Conservation (phyloP, 306 rosid genomes). For the Canavalia gladiata region DNA sequence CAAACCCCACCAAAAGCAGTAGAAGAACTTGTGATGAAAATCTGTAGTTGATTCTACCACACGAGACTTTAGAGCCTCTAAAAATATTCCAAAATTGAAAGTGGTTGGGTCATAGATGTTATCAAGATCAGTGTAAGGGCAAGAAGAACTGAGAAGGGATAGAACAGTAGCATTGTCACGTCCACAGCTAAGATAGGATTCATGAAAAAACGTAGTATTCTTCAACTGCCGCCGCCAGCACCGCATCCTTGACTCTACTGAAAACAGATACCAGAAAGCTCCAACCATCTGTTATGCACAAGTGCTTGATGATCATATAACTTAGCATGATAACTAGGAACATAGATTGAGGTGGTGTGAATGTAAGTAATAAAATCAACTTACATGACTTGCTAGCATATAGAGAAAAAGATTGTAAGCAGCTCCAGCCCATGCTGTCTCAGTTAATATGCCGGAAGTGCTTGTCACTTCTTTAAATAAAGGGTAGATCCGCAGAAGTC, state of each 20-base stretch:
- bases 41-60: conserved; percentile 48
- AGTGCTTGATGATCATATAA: conserved; percentile 33
- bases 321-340: conserved; percentile 10
- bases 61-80: conserved; percentile 61
- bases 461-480: conserved; percentile 77
- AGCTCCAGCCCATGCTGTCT: conserved; percentile 95
- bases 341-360: background rate
- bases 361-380: conserved; percentile 42
- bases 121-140: conserved; percentile 54
- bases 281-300: conserved; percentile 70
- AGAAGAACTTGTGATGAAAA: conserved; percentile 69
- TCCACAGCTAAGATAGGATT: conserved; percentile 50
- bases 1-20: conserved; percentile 98
- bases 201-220: background rate
- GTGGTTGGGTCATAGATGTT: conserved; percentile 6
- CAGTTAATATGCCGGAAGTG: conserved; percentile 82
- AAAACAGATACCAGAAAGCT: conserved; percentile 87
- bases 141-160: conserved; percentile 39
- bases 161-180: accelerated
- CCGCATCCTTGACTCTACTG: conserved; percentile 65
- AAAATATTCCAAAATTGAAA: conserved; percentile 77
- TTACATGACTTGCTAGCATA: conserved; percentile 92
- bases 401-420: conserved; percentile 84
- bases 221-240: conserved; percentile 64
- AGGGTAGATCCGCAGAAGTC: conserved; percentile 69